Conservation (phyloP, 192 early-diverging fungal genomes). For the Linnemannia schmuckeri region DNA sequence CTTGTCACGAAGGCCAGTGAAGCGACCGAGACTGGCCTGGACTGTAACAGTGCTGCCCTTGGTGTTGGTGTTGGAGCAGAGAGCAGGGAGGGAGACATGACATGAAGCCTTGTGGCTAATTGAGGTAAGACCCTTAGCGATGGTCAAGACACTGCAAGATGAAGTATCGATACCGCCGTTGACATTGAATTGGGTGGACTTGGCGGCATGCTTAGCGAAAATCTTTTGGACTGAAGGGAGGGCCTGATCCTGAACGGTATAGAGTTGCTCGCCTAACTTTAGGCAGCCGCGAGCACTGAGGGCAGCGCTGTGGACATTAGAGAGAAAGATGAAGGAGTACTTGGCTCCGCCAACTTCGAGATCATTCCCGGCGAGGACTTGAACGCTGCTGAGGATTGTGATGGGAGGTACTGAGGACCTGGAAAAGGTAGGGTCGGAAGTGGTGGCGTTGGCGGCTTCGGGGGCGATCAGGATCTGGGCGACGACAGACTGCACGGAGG, state of each 20-base stretch:
- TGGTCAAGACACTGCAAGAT: slow-evolving; percentile 2
- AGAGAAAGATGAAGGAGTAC: slow-evolving; percentile 18
- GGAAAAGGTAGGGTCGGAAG: not conserved
- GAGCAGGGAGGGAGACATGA: not conserved
- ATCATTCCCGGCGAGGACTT: slow-evolving; percentile 22
- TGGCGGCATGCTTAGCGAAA: not conserved
- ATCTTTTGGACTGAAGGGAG: slow-evolving; percentile 14
- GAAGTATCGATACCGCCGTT: not conserved
- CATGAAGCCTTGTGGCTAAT: slow-evolving; percentile 7
- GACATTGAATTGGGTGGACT: slow-evolving; percentile 3
- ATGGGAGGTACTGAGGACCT: not conserved
- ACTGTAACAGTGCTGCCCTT: slow-evolving; percentile 18
- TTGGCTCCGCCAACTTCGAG: slow-evolving; percentile 20
- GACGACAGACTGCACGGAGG: slow-evolving; percentile 8
- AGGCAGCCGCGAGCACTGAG: not conserved
- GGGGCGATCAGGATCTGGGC: slow-evolving; percentile 25
- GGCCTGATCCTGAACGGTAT: slow-evolving; percentile 16
- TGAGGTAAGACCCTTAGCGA: slow-evolving; percentile 6
- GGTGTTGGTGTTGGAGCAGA: slow-evolving; percentile 27
- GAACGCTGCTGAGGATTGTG: slow-evolving; percentile 8
- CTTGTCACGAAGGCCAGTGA: slow-evolving; percentile 27
- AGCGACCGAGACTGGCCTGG: slow-evolving; percentile 5
- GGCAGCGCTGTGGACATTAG: not conserved
- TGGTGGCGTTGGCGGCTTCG: slow-evolving; percentile 1
- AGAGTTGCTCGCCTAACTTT: slow-evolving; percentile 22